A percentile compares a stretch with the other conserved stretches of the same genome.
These are phyloP conservation scores for Wallacemonas rigidus DNA, from an alignment of 208 protist genomes.

Conservation along the genomic window DNA sequence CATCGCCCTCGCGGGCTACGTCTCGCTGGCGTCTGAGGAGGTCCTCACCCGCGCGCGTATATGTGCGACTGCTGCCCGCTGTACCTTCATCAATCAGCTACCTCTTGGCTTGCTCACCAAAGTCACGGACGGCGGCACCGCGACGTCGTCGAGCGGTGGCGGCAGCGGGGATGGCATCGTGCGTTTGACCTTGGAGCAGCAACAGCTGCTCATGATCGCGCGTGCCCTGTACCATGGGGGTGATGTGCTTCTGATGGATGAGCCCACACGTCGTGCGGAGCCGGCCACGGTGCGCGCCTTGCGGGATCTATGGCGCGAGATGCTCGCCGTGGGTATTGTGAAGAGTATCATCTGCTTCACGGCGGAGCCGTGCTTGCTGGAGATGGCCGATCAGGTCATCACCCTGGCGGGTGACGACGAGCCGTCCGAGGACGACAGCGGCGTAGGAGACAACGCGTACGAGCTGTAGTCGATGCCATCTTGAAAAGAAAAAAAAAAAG, in stretches of 20 bases:
- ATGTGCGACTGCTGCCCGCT: conserved; percentile 46
- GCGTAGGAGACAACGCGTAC: not conserved
- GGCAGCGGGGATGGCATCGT: conserved; percentile 23
- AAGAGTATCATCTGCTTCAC: conserved; percentile 41
- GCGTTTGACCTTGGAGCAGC: conserved; percentile 60
- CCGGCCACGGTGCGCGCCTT: conserved; percentile 31
- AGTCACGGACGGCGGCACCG: conserved; percentile 32
- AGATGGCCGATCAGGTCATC: conserved; percentile 38
- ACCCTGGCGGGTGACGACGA: conserved; percentile 1
- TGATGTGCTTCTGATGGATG: conserved; percentile 71
- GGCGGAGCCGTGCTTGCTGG: conserved; percentile 30
- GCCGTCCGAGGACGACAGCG: not conserved
- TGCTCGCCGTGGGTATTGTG: conserved; percentile 32
- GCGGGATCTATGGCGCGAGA: conserved; percentile 27
- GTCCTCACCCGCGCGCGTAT: conserved; percentile 39
- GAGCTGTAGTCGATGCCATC: not conserved
- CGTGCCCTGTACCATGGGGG: conserved; percentile 62
- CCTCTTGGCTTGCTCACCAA: conserved; percentile 60
- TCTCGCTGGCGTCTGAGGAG: conserved; percentile 42
- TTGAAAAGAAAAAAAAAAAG: conserved; percentile 16
- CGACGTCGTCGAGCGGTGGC: conserved; percentile 21
- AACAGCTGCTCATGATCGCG: conserved; percentile 68
- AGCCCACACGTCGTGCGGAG: conserved; percentile 61
- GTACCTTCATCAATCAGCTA: conserved; percentile 50
- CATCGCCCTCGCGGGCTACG: conserved; percentile 55